phyloP scores from a whole-genome alignment of 2,329 filamentous ascomycete species.

The Elsinoe arachidis region DNA sequence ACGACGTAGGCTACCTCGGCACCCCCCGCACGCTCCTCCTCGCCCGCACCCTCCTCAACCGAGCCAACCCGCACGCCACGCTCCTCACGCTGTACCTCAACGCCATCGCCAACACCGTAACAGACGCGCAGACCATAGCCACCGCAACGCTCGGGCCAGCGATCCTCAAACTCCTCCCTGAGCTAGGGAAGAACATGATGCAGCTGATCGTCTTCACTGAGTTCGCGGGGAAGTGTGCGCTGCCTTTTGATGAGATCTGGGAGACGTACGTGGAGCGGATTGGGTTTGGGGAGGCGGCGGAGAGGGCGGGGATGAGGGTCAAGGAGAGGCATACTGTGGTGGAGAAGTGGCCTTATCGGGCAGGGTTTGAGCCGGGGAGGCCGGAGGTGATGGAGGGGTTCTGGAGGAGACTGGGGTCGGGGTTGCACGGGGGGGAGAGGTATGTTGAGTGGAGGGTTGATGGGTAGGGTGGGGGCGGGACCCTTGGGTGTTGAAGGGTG shows the following conservation, averaged over 20 bases:
- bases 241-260: neutral
- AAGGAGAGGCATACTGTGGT: neutral
- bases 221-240: too few relatives aligned
- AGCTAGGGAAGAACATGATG: neutral
- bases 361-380: neutral
- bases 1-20: neutral
- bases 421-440: neutral
- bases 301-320: neutral
- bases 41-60: neutral
- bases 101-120: neutral
- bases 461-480: neutral
- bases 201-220: too few relatives aligned
- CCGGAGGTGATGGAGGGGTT: neutral
- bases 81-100: neutral
- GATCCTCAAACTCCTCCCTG: neutral
- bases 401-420: neutral
- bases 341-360: neutral
- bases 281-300: neutral
- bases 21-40: neutral
- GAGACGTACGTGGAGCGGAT: neutral
- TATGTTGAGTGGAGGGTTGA: neutral
- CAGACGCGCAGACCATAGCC: neutral
- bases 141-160: neutral
- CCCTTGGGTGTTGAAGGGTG: too few relatives aligned
- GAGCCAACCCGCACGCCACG: neutral